Evolutionary conservation across 2,329 filamentous ascomycete genomes (phyloP), one percentile per base, ranked within the genome.

Genomic region (Fusarium sp.): DNA sequence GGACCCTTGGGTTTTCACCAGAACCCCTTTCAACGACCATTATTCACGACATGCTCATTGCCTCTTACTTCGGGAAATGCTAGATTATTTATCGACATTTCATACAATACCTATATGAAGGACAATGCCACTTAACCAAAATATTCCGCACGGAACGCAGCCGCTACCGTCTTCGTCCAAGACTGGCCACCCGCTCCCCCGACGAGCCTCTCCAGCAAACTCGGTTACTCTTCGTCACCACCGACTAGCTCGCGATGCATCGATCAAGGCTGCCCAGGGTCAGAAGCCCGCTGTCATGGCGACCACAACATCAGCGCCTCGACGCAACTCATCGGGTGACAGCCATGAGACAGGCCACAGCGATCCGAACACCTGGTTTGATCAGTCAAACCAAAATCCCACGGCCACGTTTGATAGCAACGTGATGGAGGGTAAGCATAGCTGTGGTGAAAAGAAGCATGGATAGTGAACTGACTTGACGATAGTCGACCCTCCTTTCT

Each of bases 311-410:
- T 71, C 66, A 2, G 70, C 75, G 3, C 69, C 76, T 12, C 69
- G 74, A 6, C 74, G 77, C 21, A 77, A 83, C 30, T 86, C 83
- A 0, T 85, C 85, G 0, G 82, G 77, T 14, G 83, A 84, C 14
- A 87, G 83, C 34, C 78, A 83, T 44, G 77, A 80, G 21, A 86
- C 85, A 0, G 77, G 78, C 4, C 74, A 79, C 6, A 86, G 83
- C 65, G 85, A 87, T 50, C 80, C 84, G 1, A 83, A 79, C 34
- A 81, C 76, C 34, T 88, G 86, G 86, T 88, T 87, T 55, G 81
- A 87, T 34, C 77, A 76, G 12, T 85, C 83, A 6, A 88, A 88
- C 42, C 75, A 81, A 43, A 84, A 88, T 40, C 80, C 82, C 0
- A 80, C 77, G 1, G 78, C 77, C 12, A 78, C 76, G 1, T 81